These are phyloP conservation scores for Mrakia gelida DNA, from an alignment of 768 basidiomycete genomes.

Conservation along the genomic window DNA sequence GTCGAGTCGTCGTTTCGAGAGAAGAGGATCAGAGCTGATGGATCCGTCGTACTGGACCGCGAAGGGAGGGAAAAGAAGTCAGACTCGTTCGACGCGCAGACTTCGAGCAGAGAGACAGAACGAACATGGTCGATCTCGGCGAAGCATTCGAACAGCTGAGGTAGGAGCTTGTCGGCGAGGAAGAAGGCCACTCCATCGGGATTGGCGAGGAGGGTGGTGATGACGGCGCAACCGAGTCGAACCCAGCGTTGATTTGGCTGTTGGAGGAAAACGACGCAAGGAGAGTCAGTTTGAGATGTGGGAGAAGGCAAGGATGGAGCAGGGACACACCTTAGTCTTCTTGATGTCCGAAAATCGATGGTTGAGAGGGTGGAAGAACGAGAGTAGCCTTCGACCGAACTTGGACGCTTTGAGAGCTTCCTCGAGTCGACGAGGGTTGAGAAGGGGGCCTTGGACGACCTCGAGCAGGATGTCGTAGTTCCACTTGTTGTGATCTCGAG, in stretches of 20 bases:
- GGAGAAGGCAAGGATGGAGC: not conserved
- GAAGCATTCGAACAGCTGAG: conserved; percentile 79
- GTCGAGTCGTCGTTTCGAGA: conserved; percentile 75
- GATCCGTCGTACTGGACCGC: conserved; percentile 23
- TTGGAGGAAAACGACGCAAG: not conserved
- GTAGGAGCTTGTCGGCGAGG: conserved; percentile 67
- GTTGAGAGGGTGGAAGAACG: conserved; percentile 86
- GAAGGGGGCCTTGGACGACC: conserved; percentile 82
- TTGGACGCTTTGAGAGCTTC: conserved; percentile 87
- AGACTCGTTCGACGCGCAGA: not conserved
- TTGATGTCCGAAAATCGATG: conserved; percentile 78
- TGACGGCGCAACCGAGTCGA: conserved; percentile 69
- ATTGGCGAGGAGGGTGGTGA: conserved; percentile 77
- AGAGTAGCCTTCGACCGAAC: conserved; percentile 83
- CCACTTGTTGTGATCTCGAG: conserved; percentile 88
- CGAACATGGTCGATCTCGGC: conserved; percentile 86
- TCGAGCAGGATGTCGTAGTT: conserved; percentile 83
- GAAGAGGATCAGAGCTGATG: conserved; percentile 43
- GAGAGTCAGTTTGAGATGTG: not conserved
- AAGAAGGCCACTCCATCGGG: conserved; percentile 80
- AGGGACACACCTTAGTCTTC: conserved; percentile 55
- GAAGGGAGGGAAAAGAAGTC: not conserved
- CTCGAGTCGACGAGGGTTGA: conserved; percentile 86
- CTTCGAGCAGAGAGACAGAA: not conserved
- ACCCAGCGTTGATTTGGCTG: conserved; percentile 83